phyloP scores from a whole-genome alignment of 257 asterid species.

The Solanum pinnatisectum region DNA sequence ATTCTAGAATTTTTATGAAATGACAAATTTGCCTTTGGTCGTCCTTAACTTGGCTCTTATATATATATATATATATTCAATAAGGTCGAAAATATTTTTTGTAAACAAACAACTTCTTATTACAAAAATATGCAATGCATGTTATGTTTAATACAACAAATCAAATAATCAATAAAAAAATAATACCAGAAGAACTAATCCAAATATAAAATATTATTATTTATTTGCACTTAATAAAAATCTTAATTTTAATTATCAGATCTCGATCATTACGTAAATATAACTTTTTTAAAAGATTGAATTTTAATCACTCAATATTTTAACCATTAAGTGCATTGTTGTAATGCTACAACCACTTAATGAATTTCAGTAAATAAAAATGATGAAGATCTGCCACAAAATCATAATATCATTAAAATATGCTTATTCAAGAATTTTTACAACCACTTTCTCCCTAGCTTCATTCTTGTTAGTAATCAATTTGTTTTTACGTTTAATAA shows the following conservation, averaged over 20 bases:
- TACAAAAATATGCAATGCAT: neutral
- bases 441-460: neutral
- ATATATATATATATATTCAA: too few relatives aligned
- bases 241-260: neutral
- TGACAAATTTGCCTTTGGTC: too few relatives aligned
- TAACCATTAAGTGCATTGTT: neutral
- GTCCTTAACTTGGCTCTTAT: too few relatives aligned
- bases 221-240: neutral
- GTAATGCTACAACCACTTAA: neutral
- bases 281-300: neutral
- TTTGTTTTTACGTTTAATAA: neutral
- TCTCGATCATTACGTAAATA: neutral
- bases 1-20: too few relatives aligned
- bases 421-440: neutral
- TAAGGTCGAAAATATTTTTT: neutral
- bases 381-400: neutral
- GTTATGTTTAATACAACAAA: neutral
- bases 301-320: neutral
- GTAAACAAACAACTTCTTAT: neutral
- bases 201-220: neutral
- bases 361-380: neutral
- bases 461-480: neutral
- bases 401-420: neutral
- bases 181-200: neutral
- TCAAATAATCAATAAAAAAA: neutral